Percentiles rank a stretch among this genome's conserved stretches.
Conservation (phyloP, 2,329 filamentous ascomycete species). For the Penicillium hordei region DNA sequence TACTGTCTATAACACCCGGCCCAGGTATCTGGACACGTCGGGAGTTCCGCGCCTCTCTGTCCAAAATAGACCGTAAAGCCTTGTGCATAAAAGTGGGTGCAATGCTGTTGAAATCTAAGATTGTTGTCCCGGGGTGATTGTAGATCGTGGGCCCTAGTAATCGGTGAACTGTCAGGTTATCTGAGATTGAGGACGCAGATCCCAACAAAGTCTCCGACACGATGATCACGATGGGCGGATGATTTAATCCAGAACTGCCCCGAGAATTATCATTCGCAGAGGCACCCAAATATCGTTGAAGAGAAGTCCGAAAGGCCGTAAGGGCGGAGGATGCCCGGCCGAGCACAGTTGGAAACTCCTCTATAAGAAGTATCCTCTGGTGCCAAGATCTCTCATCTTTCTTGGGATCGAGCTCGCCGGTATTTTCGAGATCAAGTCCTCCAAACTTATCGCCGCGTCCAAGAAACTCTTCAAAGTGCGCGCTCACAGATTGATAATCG, state of each 20-base stretch:
- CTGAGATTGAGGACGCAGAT: conserved; percentile 77
- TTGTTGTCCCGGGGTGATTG: conserved; percentile 72
- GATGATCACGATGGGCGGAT: conserved; percentile 79
- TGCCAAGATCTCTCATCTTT: conserved; percentile 29
- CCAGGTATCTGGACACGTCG: conserved; percentile 74
- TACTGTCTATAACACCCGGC: conserved; percentile 70
- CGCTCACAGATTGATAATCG: conserved; percentile 67
- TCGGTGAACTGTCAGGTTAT: conserved; percentile 90
- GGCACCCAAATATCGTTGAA: conserved; percentile 70
- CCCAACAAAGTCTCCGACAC: conserved; percentile 88
- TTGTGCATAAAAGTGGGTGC: conserved; percentile 83
- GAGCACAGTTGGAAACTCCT: conserved; percentile 79
- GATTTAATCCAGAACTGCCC: conserved; percentile 37
- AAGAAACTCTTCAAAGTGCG: conserved; percentile 91
- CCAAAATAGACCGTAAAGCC: conserved; percentile 75
- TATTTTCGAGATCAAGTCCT: conserved; percentile 57
- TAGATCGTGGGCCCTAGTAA: conserved; percentile 83
- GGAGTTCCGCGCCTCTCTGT: conserved; percentile 80
- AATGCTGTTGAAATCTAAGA: conserved; percentile 91
- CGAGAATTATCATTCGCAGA: conserved; percentile 58
- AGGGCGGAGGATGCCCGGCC: conserved; percentile 64
- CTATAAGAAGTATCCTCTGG: conserved; percentile 66
- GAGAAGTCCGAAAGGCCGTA: conserved; percentile 69
- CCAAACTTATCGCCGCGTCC: conserved; percentile 77
- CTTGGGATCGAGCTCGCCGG: conserved; percentile 3